phyloP scores from a whole-genome alignment of 192 early-diverging fungal genomes.

The Coemansia sp. region DNA sequence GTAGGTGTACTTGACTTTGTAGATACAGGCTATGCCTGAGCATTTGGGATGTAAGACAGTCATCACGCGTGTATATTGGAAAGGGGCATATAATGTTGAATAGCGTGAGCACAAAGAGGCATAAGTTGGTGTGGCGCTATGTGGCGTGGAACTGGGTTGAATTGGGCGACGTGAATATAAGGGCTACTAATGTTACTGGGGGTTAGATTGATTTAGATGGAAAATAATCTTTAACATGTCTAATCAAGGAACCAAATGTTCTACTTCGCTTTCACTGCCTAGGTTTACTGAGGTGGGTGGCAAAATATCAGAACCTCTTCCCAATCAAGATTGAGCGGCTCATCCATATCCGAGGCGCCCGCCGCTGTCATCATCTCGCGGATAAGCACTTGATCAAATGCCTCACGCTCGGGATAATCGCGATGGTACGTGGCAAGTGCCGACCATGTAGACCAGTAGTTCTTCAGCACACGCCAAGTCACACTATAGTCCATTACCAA shows the following conservation, averaged over 20 bases:
- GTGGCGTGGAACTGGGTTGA: background rate
- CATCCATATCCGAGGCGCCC: slow-evolving; percentile 26
- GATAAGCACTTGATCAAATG: slow-evolving; percentile 8
- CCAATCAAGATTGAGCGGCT: slow-evolving; percentile 31
- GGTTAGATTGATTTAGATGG: background rate
- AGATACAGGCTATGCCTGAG: no score
- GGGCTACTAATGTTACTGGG: background rate
- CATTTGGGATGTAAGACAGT: no score
- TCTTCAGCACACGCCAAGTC: slow-evolving; percentile 24
- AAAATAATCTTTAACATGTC: background rate
- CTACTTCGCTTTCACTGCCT: background rate
- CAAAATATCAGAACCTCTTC: slow-evolving; percentile 28
- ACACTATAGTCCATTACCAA: slow-evolving; percentile 25
- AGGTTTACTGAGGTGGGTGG: slow-evolving; percentile 18
- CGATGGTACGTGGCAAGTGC: slow-evolving; percentile 11
- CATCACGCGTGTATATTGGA: no score
- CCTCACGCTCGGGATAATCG: slow-evolving; percentile 23
- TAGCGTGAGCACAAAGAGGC: no score
- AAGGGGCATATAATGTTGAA: no score
- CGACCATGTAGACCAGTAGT: slow-evolving; percentile 33
- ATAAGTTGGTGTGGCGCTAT: background rate
- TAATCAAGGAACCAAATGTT: background rate
- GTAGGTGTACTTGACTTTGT: background rate
- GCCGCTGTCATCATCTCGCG: slow-evolving; percentile 35
- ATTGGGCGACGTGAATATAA: background rate